These are phyloP conservation scores for Podaxis carcinomalis DNA, from an alignment of 768 basidiomycete genomes.

Conservation along the genomic window DNA sequence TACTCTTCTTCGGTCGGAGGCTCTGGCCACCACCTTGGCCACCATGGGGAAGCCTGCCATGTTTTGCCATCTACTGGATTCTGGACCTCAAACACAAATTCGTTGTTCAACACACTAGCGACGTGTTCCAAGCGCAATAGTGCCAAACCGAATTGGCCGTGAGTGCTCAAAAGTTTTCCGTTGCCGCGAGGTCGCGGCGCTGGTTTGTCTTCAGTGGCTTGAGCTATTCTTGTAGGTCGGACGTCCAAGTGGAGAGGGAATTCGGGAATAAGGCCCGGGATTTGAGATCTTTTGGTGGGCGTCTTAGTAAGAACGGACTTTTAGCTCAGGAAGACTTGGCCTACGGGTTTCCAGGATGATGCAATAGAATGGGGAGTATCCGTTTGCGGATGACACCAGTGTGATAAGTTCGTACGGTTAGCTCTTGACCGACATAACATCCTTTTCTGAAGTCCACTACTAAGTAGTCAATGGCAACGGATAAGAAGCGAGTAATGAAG, in stretches of 20 bases:
- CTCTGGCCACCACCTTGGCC: conserved; percentile 61
- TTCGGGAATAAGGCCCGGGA: conserved; percentile 11
- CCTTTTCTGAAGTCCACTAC: conserved; percentile 94
- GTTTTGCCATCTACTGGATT: conserved; percentile 25
- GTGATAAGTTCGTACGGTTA: conserved; percentile 95
- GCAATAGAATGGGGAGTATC: conserved; percentile 73
- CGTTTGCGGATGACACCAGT: conserved; percentile 90
- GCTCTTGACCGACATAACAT: conserved; percentile 96
- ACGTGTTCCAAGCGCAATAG: conserved; percentile 78
- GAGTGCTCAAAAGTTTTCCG: conserved; percentile 68
- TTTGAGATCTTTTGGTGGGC: conserved; percentile 7
- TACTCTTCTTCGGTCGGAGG: conserved; percentile 7
- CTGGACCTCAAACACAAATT: conserved; percentile 37
- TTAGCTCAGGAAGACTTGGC: conserved; percentile 17
- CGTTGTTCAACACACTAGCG: conserved; percentile 46
- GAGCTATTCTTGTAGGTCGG: conserved; percentile 16
- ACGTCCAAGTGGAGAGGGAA: conserved; percentile 35
- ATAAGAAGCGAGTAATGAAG: neutral
- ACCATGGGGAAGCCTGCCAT: conserved; percentile 56
- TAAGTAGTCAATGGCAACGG: conserved; percentile 11
- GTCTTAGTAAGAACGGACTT: neutral
- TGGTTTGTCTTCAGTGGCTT: conserved; percentile 13
- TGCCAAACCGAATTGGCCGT: conserved; percentile 65
- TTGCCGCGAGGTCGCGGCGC: conserved; percentile 61
- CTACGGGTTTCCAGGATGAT: conserved; percentile 30